These are phyloP conservation scores for Colletotrichum theobromicola DNA, from an alignment of 2,329 filamentous ascomycete genomes.

Conservation along the genomic window DNA sequence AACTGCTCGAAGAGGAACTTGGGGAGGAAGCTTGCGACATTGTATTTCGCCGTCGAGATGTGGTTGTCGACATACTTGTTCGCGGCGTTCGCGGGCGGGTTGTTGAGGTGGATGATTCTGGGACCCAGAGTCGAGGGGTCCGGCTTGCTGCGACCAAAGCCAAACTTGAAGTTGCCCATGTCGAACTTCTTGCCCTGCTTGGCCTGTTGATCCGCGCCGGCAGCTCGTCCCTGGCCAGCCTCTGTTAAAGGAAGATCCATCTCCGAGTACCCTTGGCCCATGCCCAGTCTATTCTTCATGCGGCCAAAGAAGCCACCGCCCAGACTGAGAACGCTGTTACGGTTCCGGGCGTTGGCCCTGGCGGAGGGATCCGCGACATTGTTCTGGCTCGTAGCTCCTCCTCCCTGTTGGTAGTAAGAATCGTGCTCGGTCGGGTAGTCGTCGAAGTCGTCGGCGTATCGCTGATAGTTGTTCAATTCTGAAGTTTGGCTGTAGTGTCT, in stretches of 20 bases:
- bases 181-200: conserved; percentile 65
- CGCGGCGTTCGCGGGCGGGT: conserved; percentile 85
- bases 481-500: conserved; percentile 76
- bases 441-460: conserved; percentile 88
- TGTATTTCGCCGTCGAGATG: conserved; percentile 98
- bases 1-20: conserved; percentile 99
- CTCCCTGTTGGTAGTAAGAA: conserved; percentile 81
- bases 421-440: conserved; percentile 80
- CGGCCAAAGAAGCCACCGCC: conserved; percentile 87
- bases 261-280: conserved; percentile 89
- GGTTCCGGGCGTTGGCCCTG: conserved; percentile 67
- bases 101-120: conserved; percentile 93
- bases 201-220: conserved; percentile 44
- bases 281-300: conserved; percentile 89
- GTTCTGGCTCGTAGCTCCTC: conserved; percentile 6
- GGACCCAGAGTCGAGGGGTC: conserved; percentile 93
- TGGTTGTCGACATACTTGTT: conserved; percentile 97
- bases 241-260: conserved; percentile 98
- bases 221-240: conserved; percentile 52
- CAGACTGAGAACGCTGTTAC: conserved; percentile 87
- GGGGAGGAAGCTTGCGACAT: conserved; percentile 87
- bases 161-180: conserved; percentile 86
- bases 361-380: conserved; percentile 25
- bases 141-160: conserved; percentile 81
- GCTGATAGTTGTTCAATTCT: conserved; percentile 84